Evolutionary conservation across 2,329 filamentous ascomycete genomes (phyloP).

Genomic region (Botryotinia narcissicola): DNA sequence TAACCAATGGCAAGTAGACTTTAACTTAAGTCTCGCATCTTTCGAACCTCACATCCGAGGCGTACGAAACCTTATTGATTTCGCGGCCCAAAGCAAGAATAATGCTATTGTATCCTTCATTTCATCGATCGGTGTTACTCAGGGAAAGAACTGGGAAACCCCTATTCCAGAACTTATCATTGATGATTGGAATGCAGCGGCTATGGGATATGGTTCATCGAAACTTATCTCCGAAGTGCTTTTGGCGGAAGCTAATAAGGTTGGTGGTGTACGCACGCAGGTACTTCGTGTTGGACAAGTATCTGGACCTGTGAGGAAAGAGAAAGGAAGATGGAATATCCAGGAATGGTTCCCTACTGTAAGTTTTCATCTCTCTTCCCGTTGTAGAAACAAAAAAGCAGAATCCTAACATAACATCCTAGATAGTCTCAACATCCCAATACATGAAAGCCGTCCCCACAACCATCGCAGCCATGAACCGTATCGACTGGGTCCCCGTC

Average conservation of each 20-base stretch:
- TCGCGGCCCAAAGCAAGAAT: conserved; percentile 18
- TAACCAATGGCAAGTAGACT: conserved; percentile 43
- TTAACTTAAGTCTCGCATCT: conserved; percentile 38
- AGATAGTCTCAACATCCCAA: conserved; percentile 40
- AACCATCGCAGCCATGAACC: conserved; percentile 38
- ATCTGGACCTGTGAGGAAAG: conserved; percentile 41
- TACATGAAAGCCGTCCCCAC: conserved; percentile 42
- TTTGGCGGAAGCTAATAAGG: conserved; percentile 42
- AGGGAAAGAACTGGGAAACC: conserved; percentile 15
- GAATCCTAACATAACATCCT: background rate
- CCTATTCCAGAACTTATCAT: conserved; percentile 42
- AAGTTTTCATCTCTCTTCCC: background rate
- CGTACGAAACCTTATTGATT: conserved; percentile 42
- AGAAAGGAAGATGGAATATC: conserved; percentile 51
- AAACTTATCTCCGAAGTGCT: conserved; percentile 40
- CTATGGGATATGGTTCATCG: conserved; percentile 32
- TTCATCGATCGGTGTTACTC: conserved; percentile 29
- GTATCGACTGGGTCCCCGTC: conserved; percentile 47
- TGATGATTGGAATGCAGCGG: conserved; percentile 38
- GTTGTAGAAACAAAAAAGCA: background rate
- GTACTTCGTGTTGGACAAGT: conserved; percentile 50
- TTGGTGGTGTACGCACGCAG: conserved; percentile 42
- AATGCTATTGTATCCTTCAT: conserved; percentile 34
- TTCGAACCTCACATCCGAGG: conserved; percentile 42
- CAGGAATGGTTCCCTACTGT: conserved; percentile 55